Conservation (phyloP, 768 basidiomycete species). For the Xerocomellus amylosporus region DNA sequence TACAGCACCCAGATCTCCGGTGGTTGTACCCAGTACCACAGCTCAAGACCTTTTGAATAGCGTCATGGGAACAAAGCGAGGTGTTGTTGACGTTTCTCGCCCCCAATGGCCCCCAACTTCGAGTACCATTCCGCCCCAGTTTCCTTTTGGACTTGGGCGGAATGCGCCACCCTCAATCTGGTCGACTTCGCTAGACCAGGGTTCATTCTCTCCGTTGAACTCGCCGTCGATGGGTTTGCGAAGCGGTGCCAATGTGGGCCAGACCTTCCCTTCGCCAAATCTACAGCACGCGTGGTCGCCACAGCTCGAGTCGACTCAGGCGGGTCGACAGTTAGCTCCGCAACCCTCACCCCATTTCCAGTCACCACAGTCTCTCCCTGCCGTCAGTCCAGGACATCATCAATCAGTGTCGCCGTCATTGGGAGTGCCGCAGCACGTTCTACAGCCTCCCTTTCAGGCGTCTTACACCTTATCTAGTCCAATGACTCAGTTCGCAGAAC, state of each 20-base stretch:
- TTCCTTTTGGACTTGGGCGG: constrained; percentile 53
- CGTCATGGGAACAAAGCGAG: constrained; percentile 24
- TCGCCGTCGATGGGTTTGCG: constrained; percentile 12
- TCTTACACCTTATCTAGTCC: constrained; percentile 10
- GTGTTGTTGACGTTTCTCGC: constrained; percentile 16
- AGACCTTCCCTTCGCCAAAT: constrained; percentile 13
- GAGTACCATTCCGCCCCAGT: constrained; percentile 39
- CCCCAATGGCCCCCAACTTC: constrained; percentile 13
- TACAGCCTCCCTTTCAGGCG: constrained; percentile 12
- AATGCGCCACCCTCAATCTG: constrained; percentile 60
- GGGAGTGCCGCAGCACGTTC: constrained; percentile 14
- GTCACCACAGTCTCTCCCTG: constrained; percentile 8
- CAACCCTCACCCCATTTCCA: constrained; percentile 14
- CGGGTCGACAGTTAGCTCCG: constrained; percentile 3
- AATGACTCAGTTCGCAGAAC: constrained; percentile 8
- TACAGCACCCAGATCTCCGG: constrained; percentile 25
- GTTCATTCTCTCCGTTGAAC: constrained; percentile 16
- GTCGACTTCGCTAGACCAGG: constrained; percentile 57
- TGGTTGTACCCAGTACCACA: constrained; percentile 42
- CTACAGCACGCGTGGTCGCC: constrained; percentile 22
- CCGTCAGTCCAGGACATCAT: constrained; percentile 12
- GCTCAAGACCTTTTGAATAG: constrained; percentile 66
- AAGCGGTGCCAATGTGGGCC: constrained; percentile 12
- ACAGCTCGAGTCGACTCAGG: constrained; percentile 25
- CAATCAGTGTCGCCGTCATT: constrained; percentile 16